Base-by-base conservation (phyloP, 306 rosid genomes). In the Corylus americana region DNA sequence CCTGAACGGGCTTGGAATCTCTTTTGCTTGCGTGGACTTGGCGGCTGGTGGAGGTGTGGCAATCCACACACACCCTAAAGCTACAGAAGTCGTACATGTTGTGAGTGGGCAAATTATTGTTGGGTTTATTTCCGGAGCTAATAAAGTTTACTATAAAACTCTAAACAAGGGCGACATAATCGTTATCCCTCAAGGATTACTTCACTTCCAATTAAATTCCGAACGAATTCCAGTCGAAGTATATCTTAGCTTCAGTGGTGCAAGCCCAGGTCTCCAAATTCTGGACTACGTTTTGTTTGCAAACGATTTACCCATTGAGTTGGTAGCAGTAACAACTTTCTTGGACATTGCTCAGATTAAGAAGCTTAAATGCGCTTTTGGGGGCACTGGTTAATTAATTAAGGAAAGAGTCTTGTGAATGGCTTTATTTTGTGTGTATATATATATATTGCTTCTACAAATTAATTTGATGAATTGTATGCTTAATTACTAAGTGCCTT, bases 321-420 rank as follows among this genome's bases (percentile, higher is more conserved):
- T 92, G 74, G 55, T 94, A 0, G 77, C 78, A 0, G 20, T 5
- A 2, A 90, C 92, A n/a, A 88, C 97, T 45, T 94, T 94, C 80
- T 86, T 92, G 37, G 92, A 90, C 47, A 77, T 49, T 7, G 92
- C 80, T 70, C 81, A 75, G 69, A 80, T 94, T 5, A 89, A 91
- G 89, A 94, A 90, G 88, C 93, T 94, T 31, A 94, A 94, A 89
- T 89, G 85, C 63, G 97, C 88, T 85, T 91, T 94, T 78, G 98
- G 97, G 42, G 97, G 98, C 0, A 83, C 80, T 49, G 83, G 83
- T 75, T 93, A 81, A 45, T 50, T n/a, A 4, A 18, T 47, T 14
- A 31, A 31, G 70, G 25, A 22, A 55, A 8, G 49, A 6, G 49
- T 45, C 49, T 45, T 45, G 49, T 9, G 10, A 45, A 8, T 45